These are phyloP conservation scores for Linum trigynum DNA, from an alignment of 345 rosid genomes.

Conservation along the genomic window DNA sequence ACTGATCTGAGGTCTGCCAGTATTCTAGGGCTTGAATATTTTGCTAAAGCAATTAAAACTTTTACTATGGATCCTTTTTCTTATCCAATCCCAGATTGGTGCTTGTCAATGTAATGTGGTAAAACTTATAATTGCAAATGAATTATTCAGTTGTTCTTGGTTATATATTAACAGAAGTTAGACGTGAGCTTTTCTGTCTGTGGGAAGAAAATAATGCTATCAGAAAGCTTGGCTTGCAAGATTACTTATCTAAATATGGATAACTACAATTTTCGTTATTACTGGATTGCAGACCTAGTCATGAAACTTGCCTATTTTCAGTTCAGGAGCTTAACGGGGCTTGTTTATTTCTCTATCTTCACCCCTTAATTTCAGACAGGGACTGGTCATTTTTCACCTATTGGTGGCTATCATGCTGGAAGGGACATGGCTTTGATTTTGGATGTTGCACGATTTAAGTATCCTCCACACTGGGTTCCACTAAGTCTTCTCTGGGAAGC, in stretches of 20 bases:
- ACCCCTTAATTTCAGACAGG: slow-evolving; percentile 56
- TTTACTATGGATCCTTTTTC: background rate
- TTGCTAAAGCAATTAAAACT: too few relatives aligned
- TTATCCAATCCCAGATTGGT: background rate
- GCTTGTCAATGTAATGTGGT: background rate
- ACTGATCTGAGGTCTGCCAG: too few relatives aligned
- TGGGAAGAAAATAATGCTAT: background rate
- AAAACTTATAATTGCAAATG: background rate
- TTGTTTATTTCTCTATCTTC: background rate
- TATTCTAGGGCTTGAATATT: slow-evolving; percentile 1
- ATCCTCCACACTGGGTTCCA: slow-evolving; percentile 99
- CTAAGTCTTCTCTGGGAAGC: slow-evolving; percentile 90
- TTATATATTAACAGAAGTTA: background rate
- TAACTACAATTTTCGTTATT: background rate
- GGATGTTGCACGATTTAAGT: slow-evolving; percentile 96
- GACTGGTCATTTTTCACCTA: slow-evolving; percentile 88
- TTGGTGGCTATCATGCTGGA: slow-evolving; percentile 86
- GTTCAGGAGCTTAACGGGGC: slow-evolving; percentile 6
- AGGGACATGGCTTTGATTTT: slow-evolving; percentile 90
- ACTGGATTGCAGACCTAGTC: too few relatives aligned
- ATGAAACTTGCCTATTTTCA: background rate
- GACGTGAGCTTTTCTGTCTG: background rate
- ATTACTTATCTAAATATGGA: background rate
- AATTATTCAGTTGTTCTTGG: background rate
- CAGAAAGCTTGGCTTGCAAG: background rate